Conservation (phyloP, 1,139 yeast genomes). For the Suhomyces kunorum region DNA sequence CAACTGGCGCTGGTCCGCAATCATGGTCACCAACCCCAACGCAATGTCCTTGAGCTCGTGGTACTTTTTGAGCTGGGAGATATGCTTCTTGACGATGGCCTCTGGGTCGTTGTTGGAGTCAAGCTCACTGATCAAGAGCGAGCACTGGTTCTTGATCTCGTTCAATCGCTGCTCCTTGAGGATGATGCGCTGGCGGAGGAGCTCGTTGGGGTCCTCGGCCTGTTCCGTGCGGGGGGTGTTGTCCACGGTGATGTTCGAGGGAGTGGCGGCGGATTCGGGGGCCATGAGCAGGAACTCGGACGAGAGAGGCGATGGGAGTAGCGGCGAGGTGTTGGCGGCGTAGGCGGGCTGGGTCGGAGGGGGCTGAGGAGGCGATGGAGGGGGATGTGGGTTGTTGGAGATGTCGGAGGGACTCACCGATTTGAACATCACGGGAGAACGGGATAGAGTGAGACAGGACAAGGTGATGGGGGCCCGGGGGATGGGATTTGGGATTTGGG, state of each 20-base stretch:
- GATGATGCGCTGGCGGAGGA: constrained; percentile 11
- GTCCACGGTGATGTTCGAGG: constrained; percentile 11
- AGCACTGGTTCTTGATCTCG: constrained; percentile 40
- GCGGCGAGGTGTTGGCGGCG: constrained; percentile 1
- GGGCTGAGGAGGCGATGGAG: constrained; percentile 12
- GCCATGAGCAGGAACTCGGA: constrained; percentile 7
- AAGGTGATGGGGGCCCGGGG: not conserved
- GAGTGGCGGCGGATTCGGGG: constrained; percentile 1
- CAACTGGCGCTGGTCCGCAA: constrained; percentile 50
- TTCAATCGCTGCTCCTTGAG: constrained; percentile 31
- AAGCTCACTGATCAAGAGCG: constrained; percentile 36
- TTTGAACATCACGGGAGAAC: constrained; percentile 9
- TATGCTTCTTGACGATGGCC: constrained; percentile 44
- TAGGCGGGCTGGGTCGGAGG: constrained; percentile 6
- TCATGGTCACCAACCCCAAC: constrained; percentile 48
- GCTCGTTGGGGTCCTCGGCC: constrained; percentile 12
- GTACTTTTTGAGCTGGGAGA: constrained; percentile 44
- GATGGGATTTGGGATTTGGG: not conserved
- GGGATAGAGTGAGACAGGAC: not conserved
- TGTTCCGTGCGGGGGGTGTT: constrained; percentile 14
- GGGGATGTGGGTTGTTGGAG: constrained; percentile 13
- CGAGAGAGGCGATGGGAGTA: constrained; percentile 9
- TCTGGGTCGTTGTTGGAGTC: constrained; percentile 24
- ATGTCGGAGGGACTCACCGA: constrained; percentile 12
- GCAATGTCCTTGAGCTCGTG: constrained; percentile 55